Conservation (phyloP, 2,329 filamentous ascomycete species). For the Talaromyces funiculosus region DNA sequence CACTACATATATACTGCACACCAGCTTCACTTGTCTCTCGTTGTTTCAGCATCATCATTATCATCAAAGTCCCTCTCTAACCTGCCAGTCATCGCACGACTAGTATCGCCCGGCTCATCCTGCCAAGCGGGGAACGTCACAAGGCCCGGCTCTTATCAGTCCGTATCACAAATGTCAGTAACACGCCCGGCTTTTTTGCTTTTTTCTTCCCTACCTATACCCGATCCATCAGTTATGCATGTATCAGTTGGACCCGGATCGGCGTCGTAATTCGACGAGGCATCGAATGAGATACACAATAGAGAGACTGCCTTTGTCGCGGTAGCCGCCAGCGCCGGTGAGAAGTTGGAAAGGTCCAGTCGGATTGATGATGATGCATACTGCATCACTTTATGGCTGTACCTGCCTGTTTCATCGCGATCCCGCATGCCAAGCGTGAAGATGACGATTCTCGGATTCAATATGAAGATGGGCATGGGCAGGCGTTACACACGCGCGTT, state of each 20-base stretch:
- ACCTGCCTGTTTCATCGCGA: slow-evolving; percentile 14
- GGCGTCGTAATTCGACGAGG: slow-evolving; percentile 1
- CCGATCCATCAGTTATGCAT: not conserved
- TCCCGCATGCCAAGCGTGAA: slow-evolving; percentile 13
- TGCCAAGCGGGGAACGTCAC: slow-evolving; percentile 12
- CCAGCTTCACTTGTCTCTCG: not conserved
- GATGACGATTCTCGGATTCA: slow-evolving; percentile 5
- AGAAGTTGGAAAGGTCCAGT: not conserved
- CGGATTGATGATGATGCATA: not conserved
- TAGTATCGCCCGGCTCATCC: not conserved
- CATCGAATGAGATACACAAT: slow-evolving; percentile 5
- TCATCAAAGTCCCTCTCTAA: not conserved
- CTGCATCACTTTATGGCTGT: slow-evolving; percentile 10
- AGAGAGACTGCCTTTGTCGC: slow-evolving; percentile 5
- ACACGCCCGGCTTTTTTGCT: slow-evolving; percentile 5
- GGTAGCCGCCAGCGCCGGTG: slow-evolving; percentile 7
- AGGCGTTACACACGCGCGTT: slow-evolving; percentile 8
- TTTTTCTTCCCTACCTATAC: slow-evolving; percentile 8
- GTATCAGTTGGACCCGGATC: slow-evolving; percentile 1
- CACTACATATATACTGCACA: not conserved
- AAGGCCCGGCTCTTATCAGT: slow-evolving; percentile 11
- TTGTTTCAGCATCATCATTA: too few relatives aligned
- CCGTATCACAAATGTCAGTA: slow-evolving; percentile 12
- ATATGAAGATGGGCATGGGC: slow-evolving; percentile 2
- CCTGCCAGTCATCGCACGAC: not conserved